These are phyloP conservation scores for Quercus mongolica DNA, from an alignment of 306 rosid species.

Conservation along the genomic window DNA sequence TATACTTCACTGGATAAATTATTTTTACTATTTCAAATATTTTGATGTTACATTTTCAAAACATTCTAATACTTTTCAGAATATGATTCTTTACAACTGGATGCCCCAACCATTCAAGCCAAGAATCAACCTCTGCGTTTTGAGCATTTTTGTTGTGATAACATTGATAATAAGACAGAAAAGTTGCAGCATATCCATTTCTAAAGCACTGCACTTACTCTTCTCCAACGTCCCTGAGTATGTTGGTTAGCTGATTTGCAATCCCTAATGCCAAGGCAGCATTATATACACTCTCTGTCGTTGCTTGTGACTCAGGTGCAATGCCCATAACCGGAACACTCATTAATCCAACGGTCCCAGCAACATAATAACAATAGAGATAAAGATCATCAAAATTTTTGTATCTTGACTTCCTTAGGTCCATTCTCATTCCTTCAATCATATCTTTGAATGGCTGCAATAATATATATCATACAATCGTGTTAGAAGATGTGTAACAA, in stretches of 20 bases:
- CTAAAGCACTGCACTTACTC: constrained; percentile 36
- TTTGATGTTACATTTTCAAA: neutral
- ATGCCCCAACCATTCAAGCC: neutral
- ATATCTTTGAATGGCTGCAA: constrained; percentile 58
- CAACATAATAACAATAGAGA: constrained; percentile 61
- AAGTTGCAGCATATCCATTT: neutral
- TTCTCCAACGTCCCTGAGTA: constrained; percentile 63
- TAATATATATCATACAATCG: neutral
- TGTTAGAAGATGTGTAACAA: neutral
- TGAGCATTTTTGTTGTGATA: neutral
- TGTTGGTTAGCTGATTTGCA: constrained; percentile 61
- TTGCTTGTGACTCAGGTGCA: constrained; percentile 37
- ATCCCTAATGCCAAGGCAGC: constrained; percentile 60
- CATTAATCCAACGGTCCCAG: constrained; percentile 62
- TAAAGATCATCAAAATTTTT: constrained; percentile 51
- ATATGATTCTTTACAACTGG: neutral
- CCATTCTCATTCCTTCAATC: constrained; percentile 63
- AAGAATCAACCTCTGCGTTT: neutral
- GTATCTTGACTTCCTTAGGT: constrained; percentile 50
- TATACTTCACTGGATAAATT: neutral
- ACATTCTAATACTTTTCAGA: neutral
- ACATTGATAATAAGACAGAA: constrained; percentile 13
- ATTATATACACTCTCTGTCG: constrained; percentile 55
- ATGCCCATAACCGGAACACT: constrained; percentile 66
- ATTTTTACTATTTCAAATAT: neutral